phyloP scores from a whole-genome alignment of 148 eudicot genomes.

The Silene uniflora region DNA sequence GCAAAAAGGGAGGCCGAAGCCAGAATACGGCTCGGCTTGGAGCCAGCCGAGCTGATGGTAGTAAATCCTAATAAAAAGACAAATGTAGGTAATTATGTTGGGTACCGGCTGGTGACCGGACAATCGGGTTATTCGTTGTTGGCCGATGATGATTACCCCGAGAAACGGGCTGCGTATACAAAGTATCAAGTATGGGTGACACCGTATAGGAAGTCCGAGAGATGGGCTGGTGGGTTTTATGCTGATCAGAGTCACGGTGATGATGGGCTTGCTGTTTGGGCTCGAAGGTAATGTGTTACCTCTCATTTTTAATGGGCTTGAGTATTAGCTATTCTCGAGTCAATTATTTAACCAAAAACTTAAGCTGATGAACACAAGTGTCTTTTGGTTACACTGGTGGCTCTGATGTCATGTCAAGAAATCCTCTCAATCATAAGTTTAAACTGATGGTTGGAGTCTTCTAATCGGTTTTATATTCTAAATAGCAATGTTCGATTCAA shows the following conservation, averaged over 20 bases:
- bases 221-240: constrained; percentile 89
- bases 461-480: too few species aligned
- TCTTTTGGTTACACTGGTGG: too few species aligned
- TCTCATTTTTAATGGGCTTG: not conserved
- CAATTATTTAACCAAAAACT: too few species aligned
- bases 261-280: constrained; percentile 72
- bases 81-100: constrained; percentile 55
- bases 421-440: too few species aligned
- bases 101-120: constrained; percentile 63
- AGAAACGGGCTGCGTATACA: constrained; percentile 57
- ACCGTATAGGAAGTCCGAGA: constrained; percentile 53
- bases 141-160: constrained; percentile 62
- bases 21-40: constrained; percentile 34
- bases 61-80: constrained; percentile 60
- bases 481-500: too few species aligned
- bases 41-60: constrained; percentile 41
- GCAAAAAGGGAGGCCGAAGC: constrained; percentile 47
- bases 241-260: constrained; percentile 81
- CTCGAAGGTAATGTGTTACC: constrained; percentile 40
- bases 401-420: too few species aligned
- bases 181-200: constrained; percentile 85
- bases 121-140: constrained; percentile 45
- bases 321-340: too few species aligned
- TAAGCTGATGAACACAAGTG: too few species aligned
- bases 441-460: too few species aligned